Evolutionary conservation across 768 basidiomycete species (phyloP).

Genomic region (Tylopilus vinaceipallidus): DNA sequence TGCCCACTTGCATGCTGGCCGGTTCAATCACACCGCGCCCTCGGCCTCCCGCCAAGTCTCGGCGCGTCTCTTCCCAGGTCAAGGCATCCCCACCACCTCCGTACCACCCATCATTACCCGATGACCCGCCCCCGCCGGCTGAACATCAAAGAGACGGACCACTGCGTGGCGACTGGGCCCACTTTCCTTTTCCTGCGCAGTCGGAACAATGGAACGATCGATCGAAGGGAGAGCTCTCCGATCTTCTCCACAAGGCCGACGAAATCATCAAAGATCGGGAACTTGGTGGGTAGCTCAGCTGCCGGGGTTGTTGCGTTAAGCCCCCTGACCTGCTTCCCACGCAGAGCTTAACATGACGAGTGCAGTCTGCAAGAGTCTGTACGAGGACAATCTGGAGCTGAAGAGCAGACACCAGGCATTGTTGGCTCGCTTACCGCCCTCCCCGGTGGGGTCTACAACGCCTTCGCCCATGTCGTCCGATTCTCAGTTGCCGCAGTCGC

Average conservation of each 20-base stretch:
- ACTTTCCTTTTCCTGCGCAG: conserved; percentile 27
- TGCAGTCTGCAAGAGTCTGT: conserved; percentile 64
- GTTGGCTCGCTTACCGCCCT: conserved; percentile 57
- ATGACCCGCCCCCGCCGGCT: conserved; percentile 27
- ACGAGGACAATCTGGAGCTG: conserved; percentile 65
- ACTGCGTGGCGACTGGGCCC: conserved; percentile 10
- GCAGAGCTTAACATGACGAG: conserved; percentile 66
- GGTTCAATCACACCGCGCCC: conserved; percentile 53
- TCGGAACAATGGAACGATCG: conserved; percentile 56
- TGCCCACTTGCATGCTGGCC: conserved; percentile 40
- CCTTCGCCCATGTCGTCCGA: conserved; percentile 28
- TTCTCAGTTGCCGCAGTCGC: conserved; percentile 33
- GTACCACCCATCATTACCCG: conserved; percentile 43
- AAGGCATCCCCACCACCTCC: conserved; percentile 53
- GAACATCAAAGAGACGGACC: conserved; percentile 31
- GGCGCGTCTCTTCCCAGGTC: conserved; percentile 42
- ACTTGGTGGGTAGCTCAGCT: conserved; percentile 51
- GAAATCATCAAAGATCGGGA: conserved; percentile 75
- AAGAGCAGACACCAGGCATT: conserved; percentile 72
- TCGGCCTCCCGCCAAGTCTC: conserved; percentile 65
- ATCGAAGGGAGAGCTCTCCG: conserved; percentile 72
- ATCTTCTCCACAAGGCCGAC: conserved; percentile 69
- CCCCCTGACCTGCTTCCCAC: conserved; percentile 22
- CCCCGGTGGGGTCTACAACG: conserved; percentile 30
- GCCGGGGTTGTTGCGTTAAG: background rate